phyloP scores from a whole-genome alignment of 768 basidiomycete genomes.

The Rhizopogon vinicolor region DNA sequence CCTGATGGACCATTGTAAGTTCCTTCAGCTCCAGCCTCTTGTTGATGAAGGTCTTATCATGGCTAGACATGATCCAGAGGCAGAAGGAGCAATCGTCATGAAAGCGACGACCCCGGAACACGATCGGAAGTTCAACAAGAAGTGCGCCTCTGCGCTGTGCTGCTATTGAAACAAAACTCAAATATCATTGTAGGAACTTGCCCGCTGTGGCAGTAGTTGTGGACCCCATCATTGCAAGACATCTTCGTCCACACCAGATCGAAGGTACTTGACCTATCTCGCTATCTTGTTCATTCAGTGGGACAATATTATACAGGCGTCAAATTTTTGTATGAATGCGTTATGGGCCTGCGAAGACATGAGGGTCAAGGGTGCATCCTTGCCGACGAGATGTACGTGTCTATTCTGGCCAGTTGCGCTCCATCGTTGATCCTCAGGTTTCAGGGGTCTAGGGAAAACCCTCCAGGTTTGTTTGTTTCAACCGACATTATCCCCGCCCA shows the following conservation, averaged over 20 bases:
- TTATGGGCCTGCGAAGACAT: slow-evolving; percentile 90
- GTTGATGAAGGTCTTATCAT: neutral
- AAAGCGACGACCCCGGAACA: slow-evolving; percentile 68
- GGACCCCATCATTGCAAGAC: slow-evolving; percentile 76
- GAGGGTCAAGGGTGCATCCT: slow-evolving; percentile 94
- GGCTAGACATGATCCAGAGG: slow-evolving; percentile 70
- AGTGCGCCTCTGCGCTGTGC: slow-evolving; percentile 36
- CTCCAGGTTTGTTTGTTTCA: slow-evolving; percentile 48
- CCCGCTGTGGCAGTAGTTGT: slow-evolving; percentile 80
- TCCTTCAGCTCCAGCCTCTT: neutral
- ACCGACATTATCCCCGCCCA: neutral
- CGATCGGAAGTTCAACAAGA: slow-evolving; percentile 63
- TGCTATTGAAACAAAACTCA: slow-evolving; percentile 1
- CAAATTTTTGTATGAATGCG: slow-evolving; percentile 90
- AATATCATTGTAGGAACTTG: slow-evolving; percentile 39
- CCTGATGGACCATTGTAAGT: slow-evolving; percentile 42
- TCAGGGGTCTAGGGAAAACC: slow-evolving; percentile 97
- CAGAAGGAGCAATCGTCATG: slow-evolving; percentile 82
- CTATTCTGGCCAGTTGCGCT: neutral
- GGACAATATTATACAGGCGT: slow-evolving; percentile 42
- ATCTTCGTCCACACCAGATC: slow-evolving; percentile 83
- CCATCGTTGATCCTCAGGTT: neutral
- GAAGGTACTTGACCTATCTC: slow-evolving; percentile 52
- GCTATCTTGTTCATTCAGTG: neutral
- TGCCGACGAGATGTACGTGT: slow-evolving; percentile 86